Base-by-base conservation (phyloP, 2,329 filamentous ascomycete genomes). In the Fusarium tuaranense region DNA sequence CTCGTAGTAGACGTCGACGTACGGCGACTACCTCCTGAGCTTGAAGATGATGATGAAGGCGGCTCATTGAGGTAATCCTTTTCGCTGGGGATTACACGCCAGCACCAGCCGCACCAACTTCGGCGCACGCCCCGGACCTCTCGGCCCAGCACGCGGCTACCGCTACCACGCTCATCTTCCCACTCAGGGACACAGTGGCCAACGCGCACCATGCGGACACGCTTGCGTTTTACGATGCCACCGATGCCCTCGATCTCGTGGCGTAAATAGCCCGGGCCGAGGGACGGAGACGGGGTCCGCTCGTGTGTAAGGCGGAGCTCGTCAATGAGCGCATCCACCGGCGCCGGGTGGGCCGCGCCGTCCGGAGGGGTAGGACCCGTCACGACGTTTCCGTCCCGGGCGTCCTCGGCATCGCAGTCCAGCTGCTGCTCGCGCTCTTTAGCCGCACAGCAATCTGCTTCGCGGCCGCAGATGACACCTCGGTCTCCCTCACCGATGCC, bases 101-200 rank as follows among this genome's bases (percentile, higher is more conserved):
- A 91, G 82, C 96, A 98, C 95, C 96, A 98, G 0, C 93, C 94
- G 82, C 95, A 98, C 94, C 95, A 98, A 80, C 93, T 95, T 70
- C 95, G 88, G 67, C 91, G 87, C 59, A 84, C 83, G 1, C 94
- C 94, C 16, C 86, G 86, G 64, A 92, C 88, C 83, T 98, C 96
- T 27, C 92, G 86, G 18, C 88, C 87, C 30, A 98, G 85, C 75
- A 93, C 92, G 67, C 88, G 87, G 6, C 90, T 91, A 9, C 88
- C 78, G 3, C 69, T 87, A 39, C 88, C 88, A 66, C 89, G 88
- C 83, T 97, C 94, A 79, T 96, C 94, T 74, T 94, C 93, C 84
- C 92, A 95, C 81, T 98, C 94, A 71, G 93, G 93, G 14, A 98
- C 96, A 71, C 93, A 94, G 6, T 93, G 93, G 1, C 95, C 96